Base-by-base conservation (phyloP, 768 basidiomycete species). In the Leccinum longicurvipes region DNA sequence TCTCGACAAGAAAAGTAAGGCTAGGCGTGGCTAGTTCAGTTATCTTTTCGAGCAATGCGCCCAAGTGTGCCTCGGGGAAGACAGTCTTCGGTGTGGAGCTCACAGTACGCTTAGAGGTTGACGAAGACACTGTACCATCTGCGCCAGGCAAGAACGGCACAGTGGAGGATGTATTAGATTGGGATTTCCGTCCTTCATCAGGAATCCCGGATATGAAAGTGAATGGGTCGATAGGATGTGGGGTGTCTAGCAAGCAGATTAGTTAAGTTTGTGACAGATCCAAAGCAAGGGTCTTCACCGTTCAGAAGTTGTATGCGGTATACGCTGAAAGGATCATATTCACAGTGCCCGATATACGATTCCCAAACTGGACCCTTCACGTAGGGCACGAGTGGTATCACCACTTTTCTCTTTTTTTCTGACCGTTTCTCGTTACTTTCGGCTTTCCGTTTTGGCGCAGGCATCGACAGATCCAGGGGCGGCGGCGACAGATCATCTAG, bases 341-440 rank as follows among this genome's bases (percentile, higher is more conserved):
- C 77, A 64, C 86, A 86, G 19, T 79, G 72, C 3, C 89, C 89
- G 56, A 95, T 75, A 11, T 68, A 69, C 1, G 76, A 70, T 69
- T 96, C 93, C 85, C 87, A 94, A 55, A 80, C 80, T 27, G 94
- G 93, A 3, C 94, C 94, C 68, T 86, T 92, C 19, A 79, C 76
- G 61, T 87, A 91, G 15, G 93, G 87, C 4, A 92, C 81, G 14
- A 98, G 79, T 3, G 87, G 89, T 4, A 87, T 76, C 25, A 93
- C 85, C 15, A 86, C 81, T 60, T 87, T 89, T 63, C 89, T 79
- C 67, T 86, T 91, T 76, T 91, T 91, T 34, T 75, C 76, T 9
- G 73, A 63, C 54, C 78, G 79, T 55, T 71, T 77, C 50, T 62
- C 67, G 7, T 64, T 65, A 29, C 76, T 77, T 27, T 84, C 83